Evolutionary conservation across 1,139 yeast species (phyloP).

Genomic region (Candida tetrigidarum): DNA sequence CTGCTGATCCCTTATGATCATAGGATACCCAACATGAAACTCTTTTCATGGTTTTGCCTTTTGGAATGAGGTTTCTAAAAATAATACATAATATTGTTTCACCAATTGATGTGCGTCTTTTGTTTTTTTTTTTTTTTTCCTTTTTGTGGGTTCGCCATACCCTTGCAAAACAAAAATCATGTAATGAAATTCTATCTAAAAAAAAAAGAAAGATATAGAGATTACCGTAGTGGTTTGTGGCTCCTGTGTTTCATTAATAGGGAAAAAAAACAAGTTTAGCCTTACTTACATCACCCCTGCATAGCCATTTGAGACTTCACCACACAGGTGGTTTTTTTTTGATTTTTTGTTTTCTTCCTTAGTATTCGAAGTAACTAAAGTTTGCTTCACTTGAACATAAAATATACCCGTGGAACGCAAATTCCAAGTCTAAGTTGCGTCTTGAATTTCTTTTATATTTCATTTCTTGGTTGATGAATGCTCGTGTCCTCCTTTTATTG

Average conservation of each 20-base stretch:
- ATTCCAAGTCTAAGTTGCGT: neutral
- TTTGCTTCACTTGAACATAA: too few relatives aligned
- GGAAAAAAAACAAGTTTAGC: too few relatives aligned
- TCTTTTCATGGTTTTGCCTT: too few relatives aligned
- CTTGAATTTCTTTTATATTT: too few relatives aligned
- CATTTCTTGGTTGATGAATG: too few relatives aligned
- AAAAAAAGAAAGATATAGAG: neutral
- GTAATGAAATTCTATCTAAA: neutral
- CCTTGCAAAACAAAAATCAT: conserved; percentile 1
- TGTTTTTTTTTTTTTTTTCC: neutral
- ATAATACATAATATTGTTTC: conserved; percentile 5
- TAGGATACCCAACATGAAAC: too few relatives aligned
- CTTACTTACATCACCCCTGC: too few relatives aligned
- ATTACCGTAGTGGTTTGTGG: neutral
- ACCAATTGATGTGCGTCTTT: conserved; percentile 3
- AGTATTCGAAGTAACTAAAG: too few relatives aligned
- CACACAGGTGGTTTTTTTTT: too few relatives aligned
- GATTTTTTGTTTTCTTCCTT: too few relatives aligned
- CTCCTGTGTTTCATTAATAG: too few relatives aligned
- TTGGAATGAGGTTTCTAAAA: conserved; percentile 3
- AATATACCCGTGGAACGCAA: neutral
- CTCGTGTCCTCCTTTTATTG: neutral
- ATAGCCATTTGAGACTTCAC: too few relatives aligned
- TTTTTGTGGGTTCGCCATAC: conserved; percentile 4
- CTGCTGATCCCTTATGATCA: neutral